A percentile compares a stretch with the other conserved stretches of the same genome.
Conservation (phyloP, 2,329 filamentous ascomycete genomes). For the Aspergillus ustus region DNA sequence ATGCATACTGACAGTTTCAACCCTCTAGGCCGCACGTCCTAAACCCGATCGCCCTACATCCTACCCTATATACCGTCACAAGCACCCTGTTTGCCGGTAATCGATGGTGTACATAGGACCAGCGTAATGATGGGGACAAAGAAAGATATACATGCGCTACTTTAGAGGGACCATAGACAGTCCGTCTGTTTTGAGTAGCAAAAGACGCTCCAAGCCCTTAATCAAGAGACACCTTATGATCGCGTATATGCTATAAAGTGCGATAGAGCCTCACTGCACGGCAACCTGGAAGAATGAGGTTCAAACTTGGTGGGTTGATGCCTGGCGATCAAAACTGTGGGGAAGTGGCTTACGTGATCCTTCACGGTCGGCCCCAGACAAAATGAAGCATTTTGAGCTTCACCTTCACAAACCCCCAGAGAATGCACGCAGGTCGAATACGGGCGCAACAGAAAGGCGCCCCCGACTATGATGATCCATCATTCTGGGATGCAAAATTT, state of each 20-base stretch:
- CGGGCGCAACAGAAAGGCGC: slow-evolving; percentile 31
- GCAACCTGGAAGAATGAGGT: neutral
- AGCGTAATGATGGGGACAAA: too few relatives aligned
- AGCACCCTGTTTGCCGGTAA: too few relatives aligned
- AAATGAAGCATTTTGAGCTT: neutral
- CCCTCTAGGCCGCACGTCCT: too few relatives aligned
- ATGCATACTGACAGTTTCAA: too few relatives aligned
- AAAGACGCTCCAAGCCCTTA: too few relatives aligned
- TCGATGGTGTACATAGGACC: too few relatives aligned
- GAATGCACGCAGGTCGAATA: slow-evolving; percentile 25
- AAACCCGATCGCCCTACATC: too few relatives aligned
- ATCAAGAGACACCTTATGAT: neutral
- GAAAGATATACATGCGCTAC: too few relatives aligned
- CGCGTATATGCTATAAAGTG: neutral
- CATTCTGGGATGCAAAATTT: slow-evolving; percentile 41
- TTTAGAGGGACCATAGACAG: too few relatives aligned
- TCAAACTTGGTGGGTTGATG: neutral
- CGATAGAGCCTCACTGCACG: neutral
- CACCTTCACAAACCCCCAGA: slow-evolving; percentile 4
- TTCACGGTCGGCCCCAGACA: neutral
- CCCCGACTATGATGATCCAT: slow-evolving; percentile 39
- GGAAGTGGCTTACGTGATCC: neutral
- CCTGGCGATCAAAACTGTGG: slow-evolving; percentile 2
- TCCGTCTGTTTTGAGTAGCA: too few relatives aligned
- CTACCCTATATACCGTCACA: too few relatives aligned